Base-by-base conservation (phyloP, 2,329 filamentous ascomycete species). In the Diplodia corticola region DNA sequence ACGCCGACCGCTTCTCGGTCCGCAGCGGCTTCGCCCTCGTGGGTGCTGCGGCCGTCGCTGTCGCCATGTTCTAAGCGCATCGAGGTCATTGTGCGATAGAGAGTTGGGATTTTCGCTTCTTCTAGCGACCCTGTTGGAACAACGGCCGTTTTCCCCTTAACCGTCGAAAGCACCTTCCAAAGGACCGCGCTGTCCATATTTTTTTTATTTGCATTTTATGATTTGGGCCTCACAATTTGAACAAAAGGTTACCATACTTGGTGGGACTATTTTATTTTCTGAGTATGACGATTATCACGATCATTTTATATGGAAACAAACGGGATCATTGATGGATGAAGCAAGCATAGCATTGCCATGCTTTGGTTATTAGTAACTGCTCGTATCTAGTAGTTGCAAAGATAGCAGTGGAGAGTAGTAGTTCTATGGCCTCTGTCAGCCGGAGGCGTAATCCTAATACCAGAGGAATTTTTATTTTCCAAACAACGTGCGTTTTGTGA, bases 21-120 rank as follows among this genome's bases (percentile, higher is more conserved):
- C 55, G 64, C 26, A 61, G 55, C 35, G 64, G 64, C 13, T 7
- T 66, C 20, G 64, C 64, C 22, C 33, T 66, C n/a, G 5, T 66
- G 48, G 64, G 55, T 22, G 64, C 55, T 3, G 64, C 49, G 13
- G 64, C 57, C 35, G 55, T 63, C 57, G 64, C 64, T 15, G 35
- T 66, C 33, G 55, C 55, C 24, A 63, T 66, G 64, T 24, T 66
- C 17, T 66, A 53, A 63, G 20, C 46, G 30, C 7, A 5, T 6
- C 2, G 24, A 48, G 22, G 5, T 3, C 6, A 15, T 24, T 33
- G 55, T 22, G 44, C 9, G 44, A 35, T n/a, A 44, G 17, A 28
- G 9, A 44, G 20, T 24, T 12, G 26, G 28, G 17, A 2, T 1
- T 12, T 61, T 61, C 57, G 9, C 57, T 61, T 61, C 55, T 46